Base-by-base conservation (phyloP, 2,329 filamentous ascomycete genomes). In the Cryphonectria nitschkei region DNA sequence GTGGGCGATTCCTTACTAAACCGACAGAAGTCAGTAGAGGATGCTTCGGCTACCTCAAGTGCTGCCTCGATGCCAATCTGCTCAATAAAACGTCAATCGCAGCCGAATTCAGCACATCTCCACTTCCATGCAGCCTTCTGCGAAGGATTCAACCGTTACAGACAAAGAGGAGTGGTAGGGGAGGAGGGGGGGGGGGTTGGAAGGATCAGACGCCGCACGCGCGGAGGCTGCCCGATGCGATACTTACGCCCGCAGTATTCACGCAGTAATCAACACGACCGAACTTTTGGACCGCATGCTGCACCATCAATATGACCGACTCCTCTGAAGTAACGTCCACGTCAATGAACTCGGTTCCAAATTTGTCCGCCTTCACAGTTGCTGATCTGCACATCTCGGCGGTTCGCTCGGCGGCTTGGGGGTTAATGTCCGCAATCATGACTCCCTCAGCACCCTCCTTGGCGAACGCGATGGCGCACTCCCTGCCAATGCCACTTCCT, bases 211-310 rank as follows among this genome's bases (percentile, higher is more conserved):
- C 37, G 37, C 37, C 37, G 9, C 37, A 9, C 37, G 37, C 37
- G 37, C 37, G 37, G 7, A 37, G 37, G 37, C 43, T 7, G 43
- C 43, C 43, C 43, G 1, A 22, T 7, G 43, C 22, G 0, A 46
- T 6, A 46, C 43, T 46, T 7, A 83, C 78, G 13, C 82, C 82
- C 0, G 82, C 82, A 0, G 79, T 78, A 67, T 83, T 83, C 67
- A 83, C 80, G 9, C 80, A 78, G 65, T 82, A 82, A 71, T 84
- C 82, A 2, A 84, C 73, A 0, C 81, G 76, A 0, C 81, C 80
- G 60, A 82, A 82, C 1, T 72, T 71, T 2, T 70, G 9, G 8
- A 77, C 78, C 0, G 76, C 76, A 0, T 76, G 73, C 3, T 74
- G 41, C 0, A 83, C 76, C 14, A 75, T 73, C 7, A 71, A 43